Conservation (phyloP, 73 alveolate species). For the Paramecium bursaria region DNA sequence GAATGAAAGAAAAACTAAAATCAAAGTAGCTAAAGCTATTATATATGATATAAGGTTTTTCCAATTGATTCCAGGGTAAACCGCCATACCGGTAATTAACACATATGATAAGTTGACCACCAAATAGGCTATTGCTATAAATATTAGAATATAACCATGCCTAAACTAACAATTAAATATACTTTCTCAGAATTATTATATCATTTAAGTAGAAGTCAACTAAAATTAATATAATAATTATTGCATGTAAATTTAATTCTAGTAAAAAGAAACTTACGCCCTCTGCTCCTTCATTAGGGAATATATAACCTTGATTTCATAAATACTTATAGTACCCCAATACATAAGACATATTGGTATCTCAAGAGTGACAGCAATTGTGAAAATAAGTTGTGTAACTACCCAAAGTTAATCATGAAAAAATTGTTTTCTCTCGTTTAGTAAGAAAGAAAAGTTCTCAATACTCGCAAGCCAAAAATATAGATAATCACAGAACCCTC, state of each 20-base stretch:
- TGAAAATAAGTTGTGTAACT: slow-evolving; percentile 1
- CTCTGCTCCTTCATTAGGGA: too few relatives aligned
- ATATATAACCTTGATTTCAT: too few relatives aligned
- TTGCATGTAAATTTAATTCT: too few relatives aligned
- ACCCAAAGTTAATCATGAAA: slow-evolving; percentile 22
- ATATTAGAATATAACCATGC: background rate
- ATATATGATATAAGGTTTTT: slow-evolving; percentile 20
- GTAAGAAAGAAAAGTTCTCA: slow-evolving; percentile 25
- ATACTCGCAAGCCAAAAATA: slow-evolving; percentile 16
- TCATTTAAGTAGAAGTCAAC: slow-evolving; percentile 32
- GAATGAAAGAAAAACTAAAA: background rate
- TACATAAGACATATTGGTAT: slow-evolving; percentile 12
- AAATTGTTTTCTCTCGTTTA: background rate
- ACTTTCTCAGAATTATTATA: slow-evolving; percentile 3
- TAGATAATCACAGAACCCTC: slow-evolving; percentile 17
- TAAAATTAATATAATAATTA: slow-evolving; percentile 1
- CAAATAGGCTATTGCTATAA: background rate
- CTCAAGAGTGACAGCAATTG: slow-evolving; percentile 26
- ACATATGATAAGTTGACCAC: slow-evolving; percentile 6
- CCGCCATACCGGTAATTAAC: slow-evolving; percentile 1
- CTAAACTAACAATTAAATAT: background rate
- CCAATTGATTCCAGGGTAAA: slow-evolving; percentile 61
- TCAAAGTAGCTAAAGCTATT: background rate
- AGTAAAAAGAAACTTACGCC: too few relatives aligned
- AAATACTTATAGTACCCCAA: too few relatives aligned